Conservation (phyloP, 2,329 filamentous ascomycete species). For the Myrmaecium sp. region DNA sequence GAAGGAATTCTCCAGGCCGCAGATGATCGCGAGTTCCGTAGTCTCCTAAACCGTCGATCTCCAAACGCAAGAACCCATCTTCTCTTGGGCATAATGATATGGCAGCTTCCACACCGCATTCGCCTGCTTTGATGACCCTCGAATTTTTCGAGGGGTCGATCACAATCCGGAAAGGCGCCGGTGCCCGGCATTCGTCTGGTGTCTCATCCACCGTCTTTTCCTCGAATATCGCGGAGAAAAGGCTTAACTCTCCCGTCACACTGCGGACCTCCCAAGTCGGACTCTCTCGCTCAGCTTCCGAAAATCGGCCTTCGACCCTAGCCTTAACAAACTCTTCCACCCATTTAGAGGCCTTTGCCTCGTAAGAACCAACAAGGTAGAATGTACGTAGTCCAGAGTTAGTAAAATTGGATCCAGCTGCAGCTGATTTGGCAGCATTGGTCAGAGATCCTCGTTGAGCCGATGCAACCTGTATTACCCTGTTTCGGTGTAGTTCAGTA, state of each 20-base stretch:
- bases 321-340: slow-evolving; percentile 79
- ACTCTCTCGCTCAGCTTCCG: slow-evolving; percentile 68
- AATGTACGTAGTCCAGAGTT: slow-evolving; percentile 30
- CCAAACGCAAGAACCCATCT: slow-evolving; percentile 39
- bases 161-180: slow-evolving; percentile 54
- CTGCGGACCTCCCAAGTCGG: slow-evolving; percentile 66
- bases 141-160: slow-evolving; percentile 52
- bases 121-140: slow-evolving; percentile 29
- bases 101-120: slow-evolving; percentile 50
- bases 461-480: no score
- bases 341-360: slow-evolving; percentile 59
- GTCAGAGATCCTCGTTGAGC: no score
- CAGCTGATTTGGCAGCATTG: no score
- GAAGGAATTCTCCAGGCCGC: slow-evolving; percentile 52
- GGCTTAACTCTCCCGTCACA: slow-evolving; percentile 35
- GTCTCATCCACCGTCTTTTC: slow-evolving; percentile 46
- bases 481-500: slow-evolving; percentile 55
- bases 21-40: slow-evolving; percentile 59
- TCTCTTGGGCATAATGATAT: slow-evolving; percentile 41
- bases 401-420: no score
- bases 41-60: slow-evolving; percentile 49
- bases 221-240: slow-evolving; percentile 54
- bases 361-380: slow-evolving; percentile 56
- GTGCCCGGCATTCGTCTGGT: slow-evolving; percentile 46
- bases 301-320: slow-evolving; percentile 67